These are phyloP conservation scores for Epichloe baconii DNA, from an alignment of 2,329 filamentous ascomycete genomes.

Conservation along the genomic window DNA sequence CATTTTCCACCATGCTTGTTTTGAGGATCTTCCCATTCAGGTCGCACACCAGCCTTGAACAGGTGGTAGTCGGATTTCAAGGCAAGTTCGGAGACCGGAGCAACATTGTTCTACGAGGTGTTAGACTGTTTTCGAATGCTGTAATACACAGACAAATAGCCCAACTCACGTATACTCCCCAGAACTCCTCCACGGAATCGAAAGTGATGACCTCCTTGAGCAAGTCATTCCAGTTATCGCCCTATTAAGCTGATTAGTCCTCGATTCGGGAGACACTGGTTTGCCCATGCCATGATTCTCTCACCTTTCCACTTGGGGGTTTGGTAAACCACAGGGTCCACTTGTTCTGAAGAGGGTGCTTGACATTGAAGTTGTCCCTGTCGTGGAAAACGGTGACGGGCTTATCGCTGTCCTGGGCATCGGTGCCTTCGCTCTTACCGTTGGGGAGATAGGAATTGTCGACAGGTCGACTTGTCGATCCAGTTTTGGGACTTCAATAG, in stretches of 20 bases:
- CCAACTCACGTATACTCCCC: slow-evolving; percentile 87
- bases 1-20: slow-evolving; percentile 99
- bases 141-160: slow-evolving; percentile 2
- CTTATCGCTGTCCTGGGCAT: slow-evolving; percentile 41
- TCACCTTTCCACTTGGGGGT: slow-evolving; percentile 86
- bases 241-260: slow-evolving; percentile 35
- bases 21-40: slow-evolving; percentile 96
- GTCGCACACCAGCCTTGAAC: slow-evolving; percentile 93
- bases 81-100: slow-evolving; percentile 79
- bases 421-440: slow-evolving; percentile 37
- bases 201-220: slow-evolving; percentile 98
- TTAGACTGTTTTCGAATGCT: slow-evolving; percentile 6
- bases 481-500: slow-evolving; percentile 22
- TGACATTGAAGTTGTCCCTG: slow-evolving; percentile 98
- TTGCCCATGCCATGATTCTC: background rate
- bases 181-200: slow-evolving; percentile 97
- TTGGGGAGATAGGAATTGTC: slow-evolving; percentile 53
- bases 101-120: slow-evolving; percentile 79
- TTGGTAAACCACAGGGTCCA: slow-evolving; percentile 99
- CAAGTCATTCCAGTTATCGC: slow-evolving; percentile 97
- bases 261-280: background rate
- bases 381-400: slow-evolving; percentile 94
- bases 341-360: slow-evolving; percentile 92
- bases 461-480: slow-evolving; percentile 51
- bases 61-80: slow-evolving; percentile 99